These are phyloP conservation scores for Lipomyces sp. DNA, from an alignment of 805 yeast genomes.

Conservation along the genomic window DNA sequence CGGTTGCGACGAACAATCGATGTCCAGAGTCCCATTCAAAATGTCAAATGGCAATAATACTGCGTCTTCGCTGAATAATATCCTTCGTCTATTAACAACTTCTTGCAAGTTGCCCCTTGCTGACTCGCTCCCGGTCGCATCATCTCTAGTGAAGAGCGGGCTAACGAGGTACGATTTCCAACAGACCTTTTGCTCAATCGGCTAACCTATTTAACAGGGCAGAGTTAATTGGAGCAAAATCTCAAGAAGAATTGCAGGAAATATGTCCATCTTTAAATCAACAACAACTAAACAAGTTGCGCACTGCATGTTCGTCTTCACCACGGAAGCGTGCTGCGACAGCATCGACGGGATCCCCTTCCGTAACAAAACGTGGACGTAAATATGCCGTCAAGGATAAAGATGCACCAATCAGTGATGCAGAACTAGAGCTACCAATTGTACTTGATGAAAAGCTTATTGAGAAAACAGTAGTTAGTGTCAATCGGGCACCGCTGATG, in stretches of 20 bases:
- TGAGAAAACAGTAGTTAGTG: neutral
- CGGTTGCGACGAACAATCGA: too few relatives aligned
- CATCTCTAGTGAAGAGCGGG: slow-evolving; percentile 23
- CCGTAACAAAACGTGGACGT: slow-evolving; percentile 9
- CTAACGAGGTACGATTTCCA: slow-evolving; percentile 19
- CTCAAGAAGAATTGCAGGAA: slow-evolving; percentile 18
- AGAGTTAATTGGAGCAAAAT: slow-evolving; percentile 16
- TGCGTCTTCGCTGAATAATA: slow-evolving; percentile 21
- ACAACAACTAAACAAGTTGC: slow-evolving; percentile 19
- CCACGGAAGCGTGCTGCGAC: slow-evolving; percentile 2
- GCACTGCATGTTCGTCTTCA: slow-evolving; percentile 7
- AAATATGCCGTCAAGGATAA: neutral
- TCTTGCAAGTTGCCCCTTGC: slow-evolving; percentile 29
- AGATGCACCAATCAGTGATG: slow-evolving; percentile 13
- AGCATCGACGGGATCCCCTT: neutral
- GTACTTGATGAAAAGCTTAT: slow-evolving; percentile 14
- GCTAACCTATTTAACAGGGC: slow-evolving; percentile 12
- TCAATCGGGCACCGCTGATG: slow-evolving; percentile 35
- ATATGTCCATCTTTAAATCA: slow-evolving; percentile 18
- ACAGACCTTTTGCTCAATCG: neutral
- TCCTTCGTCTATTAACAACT: slow-evolving; percentile 25
- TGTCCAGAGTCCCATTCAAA: neutral
- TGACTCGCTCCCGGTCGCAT: slow-evolving; percentile 27
- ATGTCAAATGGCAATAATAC: neutral
- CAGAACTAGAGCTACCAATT: slow-evolving; percentile 19